Evolutionary conservation across 1,284 basidiomycete genomes (phyloP).

Genomic region (Tremellales sp.): DNA sequence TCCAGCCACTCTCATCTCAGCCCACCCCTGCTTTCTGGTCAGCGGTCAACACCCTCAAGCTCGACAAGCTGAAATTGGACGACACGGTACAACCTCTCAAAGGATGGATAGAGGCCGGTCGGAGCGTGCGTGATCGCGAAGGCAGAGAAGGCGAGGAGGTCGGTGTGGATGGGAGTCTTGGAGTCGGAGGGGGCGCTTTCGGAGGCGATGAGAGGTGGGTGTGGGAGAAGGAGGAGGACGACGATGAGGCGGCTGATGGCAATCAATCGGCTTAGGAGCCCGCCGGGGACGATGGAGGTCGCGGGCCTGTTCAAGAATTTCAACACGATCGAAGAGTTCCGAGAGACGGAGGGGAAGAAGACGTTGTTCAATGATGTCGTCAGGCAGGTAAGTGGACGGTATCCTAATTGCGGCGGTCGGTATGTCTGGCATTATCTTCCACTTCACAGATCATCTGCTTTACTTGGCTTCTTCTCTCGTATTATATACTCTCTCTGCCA

Average conservation of each 20-base stretch:
- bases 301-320: constrained; percentile 79
- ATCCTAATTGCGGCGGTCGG: no score
- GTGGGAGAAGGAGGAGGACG: neutral
- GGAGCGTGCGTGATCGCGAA: constrained; percentile 62
- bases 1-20: constrained; percentile 77
- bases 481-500: constrained; percentile 14
- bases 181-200: constrained; percentile 34
- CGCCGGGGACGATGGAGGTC: constrained; percentile 51
- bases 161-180: constrained; percentile 37
- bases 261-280: constrained; percentile 32
- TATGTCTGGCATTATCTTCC: no score
- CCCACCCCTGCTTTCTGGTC: constrained; percentile 94
- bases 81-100: constrained; percentile 64
- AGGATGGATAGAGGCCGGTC: constrained; percentile 68
- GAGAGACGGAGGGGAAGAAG: constrained; percentile 73
- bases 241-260: neutral
- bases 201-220: constrained; percentile 27
- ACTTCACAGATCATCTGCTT: no score
- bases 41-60: constrained; percentile 79
- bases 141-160: constrained; percentile 55
- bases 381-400: constrained; percentile 57
- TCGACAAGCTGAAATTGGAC: constrained; percentile 81
- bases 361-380: constrained; percentile 69
- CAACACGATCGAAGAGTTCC: constrained; percentile 97
- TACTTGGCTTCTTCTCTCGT: constrained; percentile 10